Evolutionary conservation across 257 asterid species (phyloP).

Genomic region (Nyctanthes arbortristis): DNA sequence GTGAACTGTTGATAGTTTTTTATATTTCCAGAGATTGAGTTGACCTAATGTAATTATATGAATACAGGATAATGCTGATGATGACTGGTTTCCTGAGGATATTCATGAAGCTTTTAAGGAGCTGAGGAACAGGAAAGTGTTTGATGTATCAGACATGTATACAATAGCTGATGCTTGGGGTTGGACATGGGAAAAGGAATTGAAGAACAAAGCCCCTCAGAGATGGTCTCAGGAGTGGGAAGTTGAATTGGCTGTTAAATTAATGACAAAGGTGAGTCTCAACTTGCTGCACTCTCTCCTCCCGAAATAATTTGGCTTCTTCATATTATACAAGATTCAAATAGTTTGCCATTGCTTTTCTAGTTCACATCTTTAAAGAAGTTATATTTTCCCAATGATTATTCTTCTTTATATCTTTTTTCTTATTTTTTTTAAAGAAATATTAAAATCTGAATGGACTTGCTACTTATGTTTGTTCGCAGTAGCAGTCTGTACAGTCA

Average conservation of each 20-base stretch:
- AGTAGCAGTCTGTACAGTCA: no score
- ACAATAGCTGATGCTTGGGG: constrained; percentile 99
- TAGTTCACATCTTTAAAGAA: not conserved
- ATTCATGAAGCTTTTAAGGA: constrained; percentile 86
- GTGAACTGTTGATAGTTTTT: not conserved
- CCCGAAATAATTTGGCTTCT: constrained; percentile 5
- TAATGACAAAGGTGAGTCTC: constrained; percentile 69
- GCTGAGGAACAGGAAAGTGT: constrained; percentile 76
- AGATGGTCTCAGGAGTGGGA: constrained; percentile 99
- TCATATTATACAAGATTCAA: constrained; percentile 1
- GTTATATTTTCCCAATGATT: not conserved
- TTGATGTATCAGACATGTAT: constrained; percentile 92
- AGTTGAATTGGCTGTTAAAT: constrained; percentile 81
- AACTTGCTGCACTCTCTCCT: constrained; percentile 15
- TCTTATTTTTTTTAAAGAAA: no score
- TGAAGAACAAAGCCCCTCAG: constrained; percentile 79
- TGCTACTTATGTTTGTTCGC: no score
- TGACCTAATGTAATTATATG: not conserved
- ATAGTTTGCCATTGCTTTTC: constrained; percentile 1
- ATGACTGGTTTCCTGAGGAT: constrained; percentile 98
- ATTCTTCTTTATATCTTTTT: no score
- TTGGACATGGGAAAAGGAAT: constrained; percentile 96
- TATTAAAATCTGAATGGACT: no score
- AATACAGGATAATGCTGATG: constrained; percentile 81
- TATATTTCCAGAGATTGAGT: constrained; percentile 2